phyloP scores from a whole-genome alignment of 257 asterid species.

The Plectranthus barbatus region DNA sequence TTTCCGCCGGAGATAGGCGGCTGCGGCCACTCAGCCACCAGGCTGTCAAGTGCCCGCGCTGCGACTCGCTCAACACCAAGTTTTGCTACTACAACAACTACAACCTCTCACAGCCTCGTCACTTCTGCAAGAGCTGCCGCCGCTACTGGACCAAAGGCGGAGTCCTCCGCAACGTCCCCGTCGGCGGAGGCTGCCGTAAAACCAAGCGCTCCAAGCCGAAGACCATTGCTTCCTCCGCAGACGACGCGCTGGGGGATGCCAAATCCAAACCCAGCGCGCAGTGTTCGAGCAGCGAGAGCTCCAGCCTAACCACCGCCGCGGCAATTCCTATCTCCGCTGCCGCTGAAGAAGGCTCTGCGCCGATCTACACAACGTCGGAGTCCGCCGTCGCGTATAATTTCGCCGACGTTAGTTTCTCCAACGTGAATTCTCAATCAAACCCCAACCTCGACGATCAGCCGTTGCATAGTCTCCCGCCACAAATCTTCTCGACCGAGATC shows the following conservation, averaged over 20 bases:
- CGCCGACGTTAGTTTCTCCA: constrained; percentile 36
- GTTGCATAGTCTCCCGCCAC: constrained; percentile 19
- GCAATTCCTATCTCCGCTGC: constrained; percentile 18
- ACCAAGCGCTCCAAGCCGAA: no score
- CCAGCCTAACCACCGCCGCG: no score
- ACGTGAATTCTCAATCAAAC: background rate
- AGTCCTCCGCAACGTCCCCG: no score
- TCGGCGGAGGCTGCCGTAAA: no score
- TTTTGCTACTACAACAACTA: constrained; percentile 87
- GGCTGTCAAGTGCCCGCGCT: constrained; percentile 78
- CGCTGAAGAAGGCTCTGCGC: constrained; percentile 38
- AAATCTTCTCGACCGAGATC: constrained; percentile 50
- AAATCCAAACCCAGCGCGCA: no score
- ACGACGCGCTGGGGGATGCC: no score
- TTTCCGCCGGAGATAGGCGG: constrained; percentile 49
- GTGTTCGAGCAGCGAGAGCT: no score
- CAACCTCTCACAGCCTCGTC: constrained; percentile 88
- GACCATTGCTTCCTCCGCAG: no score
- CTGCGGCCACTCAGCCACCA: constrained; percentile 47
- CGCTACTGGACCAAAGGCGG: no score
- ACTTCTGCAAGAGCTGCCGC: constrained; percentile 89
- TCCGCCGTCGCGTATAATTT: constrained; percentile 25
- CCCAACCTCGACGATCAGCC: constrained; percentile 29
- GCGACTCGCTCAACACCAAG: constrained; percentile 78
- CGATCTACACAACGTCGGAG: constrained; percentile 18